Conservation (phyloP, 208 protist genomes). For the Trypanosoma congolense region DNA sequence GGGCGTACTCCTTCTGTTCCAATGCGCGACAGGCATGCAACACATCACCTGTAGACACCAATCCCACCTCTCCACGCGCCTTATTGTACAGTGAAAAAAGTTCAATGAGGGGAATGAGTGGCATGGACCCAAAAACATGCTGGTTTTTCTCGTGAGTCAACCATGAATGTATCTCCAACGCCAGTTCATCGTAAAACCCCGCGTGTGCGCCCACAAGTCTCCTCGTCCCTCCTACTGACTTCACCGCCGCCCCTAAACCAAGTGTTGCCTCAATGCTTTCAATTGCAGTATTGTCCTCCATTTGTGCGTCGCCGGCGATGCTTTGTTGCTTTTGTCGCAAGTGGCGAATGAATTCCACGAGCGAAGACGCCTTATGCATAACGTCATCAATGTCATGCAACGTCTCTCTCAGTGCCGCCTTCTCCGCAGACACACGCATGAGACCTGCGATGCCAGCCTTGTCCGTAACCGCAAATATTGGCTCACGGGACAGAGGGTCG, state of each 20-base stretch:
- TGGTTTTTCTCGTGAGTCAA: conserved; percentile 77
- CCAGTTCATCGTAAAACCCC: conserved; percentile 58
- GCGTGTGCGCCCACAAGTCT: conserved; percentile 6
- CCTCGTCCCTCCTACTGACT: conserved; percentile 11
- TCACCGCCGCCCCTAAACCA: conserved; percentile 60
- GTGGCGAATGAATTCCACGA: conserved; percentile 61
- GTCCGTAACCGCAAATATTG: conserved; percentile 28
- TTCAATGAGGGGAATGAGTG: conserved; percentile 75
- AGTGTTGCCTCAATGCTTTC: conserved; percentile 85
- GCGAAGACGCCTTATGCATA: conserved; percentile 69
- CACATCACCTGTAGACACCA: conserved; percentile 77
- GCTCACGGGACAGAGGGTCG: not conserved
- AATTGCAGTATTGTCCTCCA: conserved; percentile 31
- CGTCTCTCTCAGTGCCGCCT: conserved; percentile 39
- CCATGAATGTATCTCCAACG: conserved; percentile 71
- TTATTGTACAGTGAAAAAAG: conserved; percentile 84
- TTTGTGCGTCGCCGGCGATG: conserved; percentile 14
- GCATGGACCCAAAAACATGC: conserved; percentile 62
- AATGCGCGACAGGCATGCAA: conserved; percentile 54
- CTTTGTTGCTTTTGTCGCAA: conserved; percentile 44
- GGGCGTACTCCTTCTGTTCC: conserved; percentile 26
- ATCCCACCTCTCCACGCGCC: conserved; percentile 60
- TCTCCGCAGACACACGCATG: conserved; percentile 49
- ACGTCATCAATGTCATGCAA: conserved; percentile 81
- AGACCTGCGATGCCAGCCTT: conserved; percentile 74